Conservation (phyloP, 257 asterid genomes). For the Vinca minor region DNA sequence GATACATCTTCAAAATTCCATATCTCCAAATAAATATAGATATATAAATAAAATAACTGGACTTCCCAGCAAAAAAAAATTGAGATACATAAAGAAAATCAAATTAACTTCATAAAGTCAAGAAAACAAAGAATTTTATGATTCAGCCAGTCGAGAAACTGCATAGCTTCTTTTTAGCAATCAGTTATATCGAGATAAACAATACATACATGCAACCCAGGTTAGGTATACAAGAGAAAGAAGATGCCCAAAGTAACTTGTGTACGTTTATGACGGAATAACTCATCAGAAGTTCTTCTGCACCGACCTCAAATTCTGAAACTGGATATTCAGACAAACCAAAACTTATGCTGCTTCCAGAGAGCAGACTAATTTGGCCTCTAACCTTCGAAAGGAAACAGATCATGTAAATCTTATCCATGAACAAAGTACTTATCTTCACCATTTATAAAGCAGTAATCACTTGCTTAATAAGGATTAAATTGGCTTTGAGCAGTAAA, state of each 20-base stretch:
- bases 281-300: conserved; percentile 96
- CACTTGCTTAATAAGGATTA: conserved; percentile 3
- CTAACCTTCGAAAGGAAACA: conserved; percentile 57
- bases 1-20: no score
- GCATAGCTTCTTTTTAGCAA: neutral
- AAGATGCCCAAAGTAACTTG: conserved; percentile 2
- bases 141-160: neutral
- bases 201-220: neutral
- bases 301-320: conserved; percentile 95
- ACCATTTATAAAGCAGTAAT: neutral
- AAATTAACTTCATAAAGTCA: neutral
- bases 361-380: conserved; percentile 86
- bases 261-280: conserved; percentile 76
- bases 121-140: neutral
- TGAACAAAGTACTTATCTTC: neutral
- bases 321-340: conserved; percentile 81
- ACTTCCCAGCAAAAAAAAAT: neutral
- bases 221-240: neutral
- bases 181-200: neutral
- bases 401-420: conserved; percentile 1
- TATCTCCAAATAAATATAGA: no score
- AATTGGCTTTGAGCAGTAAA: neutral
- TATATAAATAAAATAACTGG: no score
- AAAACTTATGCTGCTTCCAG: conserved; percentile 76
- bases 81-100: neutral